Base-by-base conservation (phyloP, 2,329 filamentous ascomycete species). In the Penicillium sp. region DNA sequence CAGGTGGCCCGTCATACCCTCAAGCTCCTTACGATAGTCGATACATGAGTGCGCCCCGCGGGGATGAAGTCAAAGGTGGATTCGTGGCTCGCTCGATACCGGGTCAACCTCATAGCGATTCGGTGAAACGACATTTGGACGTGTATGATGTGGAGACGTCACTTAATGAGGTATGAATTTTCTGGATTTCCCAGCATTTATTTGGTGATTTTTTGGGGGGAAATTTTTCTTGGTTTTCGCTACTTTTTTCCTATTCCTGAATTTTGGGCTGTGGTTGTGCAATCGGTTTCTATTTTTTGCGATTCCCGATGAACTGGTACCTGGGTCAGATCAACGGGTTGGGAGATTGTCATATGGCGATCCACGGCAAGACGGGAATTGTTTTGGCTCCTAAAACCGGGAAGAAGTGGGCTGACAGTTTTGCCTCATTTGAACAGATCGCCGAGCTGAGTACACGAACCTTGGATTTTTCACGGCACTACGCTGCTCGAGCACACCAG, bases 81-180 rank as follows among this genome's bases (percentile, higher is more conserved):
- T 58, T 60, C 36, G 57, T 63, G 46, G 59, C 60, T 33, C 67
- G 68, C 31, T 58, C 65, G n/a, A 61, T 71, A 48, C 52, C 67
- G 33, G 61, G 54, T 39, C 71, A 66, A 42, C 68, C 71, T 19
- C 76, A 76, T 55, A 68, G 67, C 48, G 77, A 81, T 46, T 72
- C 75, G 40, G 81, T 87, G n/a, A 87, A 88, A 67, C 79, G 85
- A 34, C 84, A 87, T 69, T 71, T 87, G 3, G 85, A 87, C 36
- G 78, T 80, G 44, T 87, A 83, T 58, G 85, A 88, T 66, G 70
- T 87, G 23, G 84, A 79, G 61, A 68, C 74, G 26, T 77, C 77
- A 8, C 67, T 79, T 33, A 77, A 77, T 58, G 78, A 80, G 70
- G 78, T 81, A 70, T 57, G 75, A 53, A 52, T 54, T 58, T 36